phyloP scores from a whole-genome alignment of 2,329 filamentous ascomycete genomes.

The Curvularia sp. region DNA sequence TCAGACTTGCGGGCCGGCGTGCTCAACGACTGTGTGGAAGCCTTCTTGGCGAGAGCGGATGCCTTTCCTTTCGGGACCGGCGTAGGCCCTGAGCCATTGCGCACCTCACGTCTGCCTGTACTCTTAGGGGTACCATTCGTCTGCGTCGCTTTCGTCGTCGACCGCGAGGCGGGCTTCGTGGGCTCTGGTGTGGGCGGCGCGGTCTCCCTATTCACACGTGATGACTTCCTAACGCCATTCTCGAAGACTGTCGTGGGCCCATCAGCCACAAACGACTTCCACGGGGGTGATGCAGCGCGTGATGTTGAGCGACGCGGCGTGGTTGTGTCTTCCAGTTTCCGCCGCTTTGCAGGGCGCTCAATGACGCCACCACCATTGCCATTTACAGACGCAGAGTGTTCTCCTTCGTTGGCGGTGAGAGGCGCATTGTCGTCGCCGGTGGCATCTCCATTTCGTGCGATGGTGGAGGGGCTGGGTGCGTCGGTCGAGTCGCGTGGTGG shows the following conservation, averaged over 20 bases:
- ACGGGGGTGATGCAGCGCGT: constrained; percentile 78
- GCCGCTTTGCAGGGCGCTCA: constrained; percentile 64
- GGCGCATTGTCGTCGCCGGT: constrained; percentile 27
- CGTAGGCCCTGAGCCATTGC: constrained; percentile 27
- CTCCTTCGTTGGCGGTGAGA: constrained; percentile 39
- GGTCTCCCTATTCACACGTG: constrained; percentile 58
- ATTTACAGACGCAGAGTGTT: constrained; percentile 23
- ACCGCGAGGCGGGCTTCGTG: constrained; percentile 45
- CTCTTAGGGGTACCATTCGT: constrained; percentile 39
- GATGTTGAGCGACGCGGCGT: constrained; percentile 47
- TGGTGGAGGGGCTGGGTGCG: constrained; percentile 28
- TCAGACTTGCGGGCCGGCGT: constrained; percentile 46
- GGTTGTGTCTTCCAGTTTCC: constrained; percentile 57
- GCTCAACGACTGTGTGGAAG: constrained; percentile 25
- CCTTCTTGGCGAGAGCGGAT: constrained; percentile 32
- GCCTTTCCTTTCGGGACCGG: constrained; percentile 29
- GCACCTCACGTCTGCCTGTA: constrained; percentile 31
- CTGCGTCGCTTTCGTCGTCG: constrained; percentile 35
- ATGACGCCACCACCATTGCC: constrained; percentile 35
- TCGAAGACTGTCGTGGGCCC: constrained; percentile 85
- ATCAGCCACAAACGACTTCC: constrained; percentile 85
- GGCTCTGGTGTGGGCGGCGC: constrained; percentile 58
- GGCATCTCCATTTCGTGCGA: constrained; percentile 25
- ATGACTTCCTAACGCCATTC: constrained; percentile 67
- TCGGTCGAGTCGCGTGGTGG: constrained; percentile 32